Evolutionary conservation across 2,329 filamentous ascomycete species (phyloP).

Genomic region (Diaporthe citriasiana): DNA sequence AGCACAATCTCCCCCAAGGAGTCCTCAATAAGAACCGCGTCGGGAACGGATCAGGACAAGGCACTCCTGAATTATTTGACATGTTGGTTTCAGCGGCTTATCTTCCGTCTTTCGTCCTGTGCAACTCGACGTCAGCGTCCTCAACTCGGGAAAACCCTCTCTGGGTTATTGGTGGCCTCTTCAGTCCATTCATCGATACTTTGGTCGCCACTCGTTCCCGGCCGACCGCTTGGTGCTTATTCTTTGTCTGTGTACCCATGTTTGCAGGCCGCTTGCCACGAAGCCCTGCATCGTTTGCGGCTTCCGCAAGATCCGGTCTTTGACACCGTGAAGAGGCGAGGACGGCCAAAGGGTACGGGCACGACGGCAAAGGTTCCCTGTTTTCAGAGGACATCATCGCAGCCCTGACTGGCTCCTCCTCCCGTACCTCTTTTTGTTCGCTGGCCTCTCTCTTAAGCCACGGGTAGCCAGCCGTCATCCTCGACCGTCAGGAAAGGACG

Average conservation of each 20-base stretch:
- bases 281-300: conserved; percentile 18
- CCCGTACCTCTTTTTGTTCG: conserved; percentile 20
- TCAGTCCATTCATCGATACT: not conserved
- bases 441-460: not conserved
- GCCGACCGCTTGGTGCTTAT: not conserved
- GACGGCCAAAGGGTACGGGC: conserved; percentile 2
- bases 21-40: not conserved
- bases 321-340: conserved; percentile 1
- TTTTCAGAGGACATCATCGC: not conserved
- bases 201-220: not conserved
- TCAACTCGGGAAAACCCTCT: conserved; percentile 3
- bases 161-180: not conserved
- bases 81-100: conserved; percentile 5
- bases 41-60: conserved; percentile 3
- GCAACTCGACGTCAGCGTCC: not conserved
- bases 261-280: not conserved
- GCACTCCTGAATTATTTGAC: not conserved
- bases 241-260: conserved; percentile 25
- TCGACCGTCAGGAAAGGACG: not conserved
- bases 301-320: not conserved
- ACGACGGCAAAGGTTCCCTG: conserved; percentile 11
- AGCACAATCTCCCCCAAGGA: conserved; percentile 13
- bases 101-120: not conserved
- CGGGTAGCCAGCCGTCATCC: conserved; percentile 6
- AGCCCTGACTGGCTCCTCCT: conserved; percentile 11